phyloP scores from a whole-genome alignment of 176 grass and related monocot species.

The Sorghum bicolor region DNA sequence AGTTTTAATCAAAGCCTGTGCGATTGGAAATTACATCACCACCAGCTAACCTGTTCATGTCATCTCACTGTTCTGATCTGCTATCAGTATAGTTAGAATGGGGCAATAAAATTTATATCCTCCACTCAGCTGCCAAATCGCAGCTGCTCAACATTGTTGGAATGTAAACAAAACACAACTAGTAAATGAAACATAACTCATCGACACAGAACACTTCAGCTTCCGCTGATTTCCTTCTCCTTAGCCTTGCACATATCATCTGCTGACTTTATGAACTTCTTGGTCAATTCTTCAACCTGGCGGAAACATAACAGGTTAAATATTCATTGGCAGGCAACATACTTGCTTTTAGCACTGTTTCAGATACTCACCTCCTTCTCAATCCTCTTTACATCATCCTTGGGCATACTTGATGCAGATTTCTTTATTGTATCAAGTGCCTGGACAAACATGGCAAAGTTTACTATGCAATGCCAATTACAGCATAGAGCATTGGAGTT shows the following conservation, averaged over 20 bases:
- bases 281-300: slow-evolving; percentile 88
- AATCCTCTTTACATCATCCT: slow-evolving; percentile 85
- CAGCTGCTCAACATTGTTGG: slow-evolving; percentile 20
- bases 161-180: background rate
- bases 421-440: slow-evolving; percentile 95
- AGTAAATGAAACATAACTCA: background rate
- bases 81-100: slow-evolving; percentile 15
- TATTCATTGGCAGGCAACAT: background rate
- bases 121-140: background rate
- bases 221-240: slow-evolving; percentile 91
- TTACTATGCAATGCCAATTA: background rate
- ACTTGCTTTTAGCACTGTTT: slow-evolving; percentile 12
- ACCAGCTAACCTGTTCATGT: background rate
- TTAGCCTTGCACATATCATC: slow-evolving; percentile 99
- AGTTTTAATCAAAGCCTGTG: background rate
- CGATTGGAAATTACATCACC: slow-evolving; percentile 6
- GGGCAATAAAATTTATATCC: background rate
- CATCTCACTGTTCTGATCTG: slow-evolving; percentile 15
- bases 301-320: slow-evolving; percentile 20
- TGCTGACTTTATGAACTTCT: slow-evolving; percentile 79
- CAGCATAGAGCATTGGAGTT: background rate
- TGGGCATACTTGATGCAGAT: slow-evolving; percentile 72
- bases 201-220: slow-evolving; percentile 13
- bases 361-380: slow-evolving; percentile 76
- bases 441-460: slow-evolving; percentile 34